A percentile compares a stretch with the other conserved stretches of the same genome.
These are phyloP conservation scores for Conticribra weissflogii DNA, from an alignment of 108 stramenopile genomes.

Conservation along the genomic window DNA sequence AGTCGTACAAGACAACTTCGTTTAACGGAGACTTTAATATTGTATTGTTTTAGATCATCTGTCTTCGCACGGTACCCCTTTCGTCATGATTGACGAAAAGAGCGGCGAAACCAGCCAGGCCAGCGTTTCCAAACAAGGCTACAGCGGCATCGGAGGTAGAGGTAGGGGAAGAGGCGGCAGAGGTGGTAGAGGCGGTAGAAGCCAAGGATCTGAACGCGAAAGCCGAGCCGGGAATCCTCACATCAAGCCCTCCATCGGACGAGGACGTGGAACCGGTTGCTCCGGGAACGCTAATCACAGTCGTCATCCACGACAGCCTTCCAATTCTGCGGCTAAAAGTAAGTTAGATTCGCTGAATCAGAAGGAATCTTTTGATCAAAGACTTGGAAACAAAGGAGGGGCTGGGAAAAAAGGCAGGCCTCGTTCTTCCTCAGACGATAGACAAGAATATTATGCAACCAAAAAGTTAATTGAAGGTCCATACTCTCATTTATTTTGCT, in stretches of 20 bases:
- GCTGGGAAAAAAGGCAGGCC: conserved; percentile 12
- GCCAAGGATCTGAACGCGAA: not conserved
- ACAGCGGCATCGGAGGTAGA: conserved; percentile 8
- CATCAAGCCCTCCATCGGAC: not conserved
- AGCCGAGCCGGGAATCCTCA: not conserved
- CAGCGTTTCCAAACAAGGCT: conserved; percentile 3
- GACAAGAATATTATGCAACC: not conserved
- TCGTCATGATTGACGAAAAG: too few relatives aligned
- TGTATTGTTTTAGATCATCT: too few relatives aligned
- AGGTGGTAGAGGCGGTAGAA: conserved; percentile 9
- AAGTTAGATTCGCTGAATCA: not conserved
- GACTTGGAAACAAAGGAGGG: conserved; percentile 10
- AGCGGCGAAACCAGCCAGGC: too few relatives aligned
- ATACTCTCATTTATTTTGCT: conserved; percentile 42
- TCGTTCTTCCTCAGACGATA: conserved; percentile 29
- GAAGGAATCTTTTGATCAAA: not conserved
- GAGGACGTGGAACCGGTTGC: not conserved
- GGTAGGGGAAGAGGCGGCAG: conserved; percentile 11
- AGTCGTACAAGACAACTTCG: too few relatives aligned
- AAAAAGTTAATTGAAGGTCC: conserved; percentile 38
- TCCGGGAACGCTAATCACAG: conserved; percentile 5
- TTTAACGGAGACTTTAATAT: too few relatives aligned
- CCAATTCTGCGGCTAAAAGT: conserved; percentile 1
- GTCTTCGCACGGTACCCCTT: too few relatives aligned
- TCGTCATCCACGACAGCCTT: not conserved